Conservation (phyloP, 2,329 filamentous ascomycete species). For the Colletotrichum tamarilloi region DNA sequence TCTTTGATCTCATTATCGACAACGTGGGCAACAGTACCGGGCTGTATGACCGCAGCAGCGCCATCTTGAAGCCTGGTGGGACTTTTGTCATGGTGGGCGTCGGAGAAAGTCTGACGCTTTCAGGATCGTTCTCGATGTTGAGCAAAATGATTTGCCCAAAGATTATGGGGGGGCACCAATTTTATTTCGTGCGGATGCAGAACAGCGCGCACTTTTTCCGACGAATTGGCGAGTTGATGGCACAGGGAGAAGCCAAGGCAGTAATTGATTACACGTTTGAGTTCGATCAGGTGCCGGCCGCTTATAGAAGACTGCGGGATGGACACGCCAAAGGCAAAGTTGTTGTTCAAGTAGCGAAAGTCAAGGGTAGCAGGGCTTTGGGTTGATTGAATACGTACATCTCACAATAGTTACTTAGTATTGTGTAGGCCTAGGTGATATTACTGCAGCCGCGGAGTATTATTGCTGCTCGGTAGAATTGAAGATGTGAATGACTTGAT, state of each 20-base stretch:
- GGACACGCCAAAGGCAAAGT: slow-evolving; percentile 41
- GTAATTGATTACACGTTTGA: slow-evolving; percentile 39
- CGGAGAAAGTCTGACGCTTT: slow-evolving; percentile 26
- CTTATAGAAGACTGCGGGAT: slow-evolving; percentile 39
- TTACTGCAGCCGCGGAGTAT: too few relatives aligned
- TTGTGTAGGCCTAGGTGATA: background rate
- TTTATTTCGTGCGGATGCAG: slow-evolving; percentile 31
- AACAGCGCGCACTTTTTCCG: slow-evolving; percentile 20
- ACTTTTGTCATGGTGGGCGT: slow-evolving; percentile 73
- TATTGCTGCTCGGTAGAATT: too few relatives aligned
- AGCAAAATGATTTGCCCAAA: background rate
- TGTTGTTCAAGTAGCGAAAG: slow-evolving; percentile 33
- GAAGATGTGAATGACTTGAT: too few relatives aligned
- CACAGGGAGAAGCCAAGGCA: slow-evolving; percentile 39
- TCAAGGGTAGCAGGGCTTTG: background rate
- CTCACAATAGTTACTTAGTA: too few relatives aligned
- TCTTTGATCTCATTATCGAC: slow-evolving; percentile 44
- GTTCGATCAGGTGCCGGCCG: slow-evolving; percentile 39
- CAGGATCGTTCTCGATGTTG: background rate
- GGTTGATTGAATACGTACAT: too few relatives aligned
- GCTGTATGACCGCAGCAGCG: slow-evolving; percentile 36
- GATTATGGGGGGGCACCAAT: background rate
- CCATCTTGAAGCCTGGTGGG: slow-evolving; percentile 63
- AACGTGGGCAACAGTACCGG: slow-evolving; percentile 37
- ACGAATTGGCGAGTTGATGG: slow-evolving; percentile 40